phyloP scores from a whole-genome alignment of 495 filamentous ascomycete genomes.

The Penicillium antarcticum region DNA sequence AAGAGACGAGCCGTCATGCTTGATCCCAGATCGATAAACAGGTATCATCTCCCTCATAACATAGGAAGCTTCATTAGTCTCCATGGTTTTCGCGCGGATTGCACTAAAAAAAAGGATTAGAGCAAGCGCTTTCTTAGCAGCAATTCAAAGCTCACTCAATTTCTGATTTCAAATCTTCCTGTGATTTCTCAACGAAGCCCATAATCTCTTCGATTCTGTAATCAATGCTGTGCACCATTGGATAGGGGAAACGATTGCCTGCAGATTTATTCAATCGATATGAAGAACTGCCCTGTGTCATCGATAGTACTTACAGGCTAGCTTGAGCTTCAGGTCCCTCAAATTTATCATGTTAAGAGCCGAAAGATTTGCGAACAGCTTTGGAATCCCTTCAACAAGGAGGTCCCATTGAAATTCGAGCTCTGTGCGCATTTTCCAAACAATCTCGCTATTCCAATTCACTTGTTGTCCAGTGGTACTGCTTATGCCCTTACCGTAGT shows the following conservation, averaged over 20 bases:
- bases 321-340: background rate
- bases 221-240: background rate
- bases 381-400: slow-evolving; percentile 14
- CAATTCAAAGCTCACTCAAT: background rate
- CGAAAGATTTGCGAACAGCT: slow-evolving; percentile 8
- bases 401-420: slow-evolving; percentile 17
- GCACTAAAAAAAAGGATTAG: background rate
- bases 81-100: slow-evolving; percentile 1
- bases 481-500: too few species aligned
- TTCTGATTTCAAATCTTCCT: background rate
- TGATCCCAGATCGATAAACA: background rate
- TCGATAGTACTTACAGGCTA: background rate
- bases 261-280: background rate
- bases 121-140: too few species aligned
- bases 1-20: background rate
- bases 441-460: slow-evolving; percentile 21
- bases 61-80: slow-evolving; percentile 6
- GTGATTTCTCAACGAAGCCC: background rate
- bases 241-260: background rate
- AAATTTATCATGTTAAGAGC: background rate
- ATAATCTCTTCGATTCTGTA: background rate
- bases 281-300: too few species aligned
- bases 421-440: slow-evolving; percentile 23
- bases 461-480: too few species aligned
- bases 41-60: slow-evolving; percentile 6